Evolutionary conservation across 2,329 filamentous ascomycete genomes (phyloP).

Genomic region (Fusarium piperis): DNA sequence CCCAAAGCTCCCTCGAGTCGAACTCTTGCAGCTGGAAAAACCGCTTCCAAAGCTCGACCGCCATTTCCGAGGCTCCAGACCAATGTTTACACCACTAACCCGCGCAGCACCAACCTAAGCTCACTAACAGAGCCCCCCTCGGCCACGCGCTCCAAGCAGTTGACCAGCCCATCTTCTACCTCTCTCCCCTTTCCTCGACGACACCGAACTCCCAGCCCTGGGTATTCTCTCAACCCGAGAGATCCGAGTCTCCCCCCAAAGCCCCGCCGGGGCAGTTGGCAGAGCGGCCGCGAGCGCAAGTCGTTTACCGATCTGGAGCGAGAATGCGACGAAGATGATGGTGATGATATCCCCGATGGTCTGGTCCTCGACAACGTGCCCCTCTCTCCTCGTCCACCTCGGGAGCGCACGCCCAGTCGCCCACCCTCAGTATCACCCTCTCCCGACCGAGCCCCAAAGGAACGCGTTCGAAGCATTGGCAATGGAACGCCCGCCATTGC

Average conservation of each 20-base stretch:
- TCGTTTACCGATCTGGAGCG: constrained; percentile 76
- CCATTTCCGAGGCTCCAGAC: constrained; percentile 57
- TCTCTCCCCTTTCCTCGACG: constrained; percentile 52
- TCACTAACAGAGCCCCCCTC: constrained; percentile 48
- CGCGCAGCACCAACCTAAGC: constrained; percentile 60
- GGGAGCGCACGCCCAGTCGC: constrained; percentile 64
- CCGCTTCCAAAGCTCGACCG: constrained; percentile 51
- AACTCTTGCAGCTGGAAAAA: constrained; percentile 45
- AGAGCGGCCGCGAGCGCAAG: constrained; percentile 72
- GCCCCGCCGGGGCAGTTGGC: constrained; percentile 74
- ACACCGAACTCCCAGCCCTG: constrained; percentile 63
- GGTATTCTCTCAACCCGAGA: constrained; percentile 55
- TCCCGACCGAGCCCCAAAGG: constrained; percentile 61
- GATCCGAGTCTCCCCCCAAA: constrained; percentile 52
- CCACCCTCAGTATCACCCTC: constrained; percentile 64
- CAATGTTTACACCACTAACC: constrained; percentile 58
- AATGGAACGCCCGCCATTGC: constrained; percentile 71
- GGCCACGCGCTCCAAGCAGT: constrained; percentile 42
- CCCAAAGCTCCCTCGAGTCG: constrained; percentile 44
- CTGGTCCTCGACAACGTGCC: constrained; percentile 84
- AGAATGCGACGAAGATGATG: constrained; percentile 80
- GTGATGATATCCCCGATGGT: constrained; percentile 81
- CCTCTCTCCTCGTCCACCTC: constrained; percentile 75
- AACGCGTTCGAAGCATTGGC: constrained; percentile 65
- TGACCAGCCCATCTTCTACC: constrained; percentile 46